These are phyloP conservation scores for Waitea zeae DNA, from an alignment of 1,284 basidiomycete genomes.

Conservation along the genomic window DNA sequence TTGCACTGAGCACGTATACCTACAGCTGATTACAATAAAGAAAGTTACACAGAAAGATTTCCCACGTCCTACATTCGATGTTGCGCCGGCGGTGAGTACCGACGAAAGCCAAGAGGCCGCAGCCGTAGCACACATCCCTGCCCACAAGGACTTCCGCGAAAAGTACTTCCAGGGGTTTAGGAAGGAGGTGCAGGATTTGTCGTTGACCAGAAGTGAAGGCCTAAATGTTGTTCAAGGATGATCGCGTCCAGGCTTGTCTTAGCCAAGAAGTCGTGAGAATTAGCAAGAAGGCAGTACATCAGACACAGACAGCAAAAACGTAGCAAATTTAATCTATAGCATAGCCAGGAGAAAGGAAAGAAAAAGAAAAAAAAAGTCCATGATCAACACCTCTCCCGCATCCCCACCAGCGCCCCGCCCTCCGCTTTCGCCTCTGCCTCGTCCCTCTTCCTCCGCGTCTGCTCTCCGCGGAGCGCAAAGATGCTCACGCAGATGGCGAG, in stretches of 20 bases:
- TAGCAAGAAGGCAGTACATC: too few relatives aligned
- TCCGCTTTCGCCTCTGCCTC: slow-evolving; percentile 12
- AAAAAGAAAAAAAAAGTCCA: too few relatives aligned
- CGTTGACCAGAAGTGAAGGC: too few relatives aligned
- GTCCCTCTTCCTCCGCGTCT: slow-evolving; percentile 41
- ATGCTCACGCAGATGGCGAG: slow-evolving; percentile 19
- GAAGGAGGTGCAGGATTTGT: slow-evolving; percentile 17
- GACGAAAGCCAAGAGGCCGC: too few relatives aligned
- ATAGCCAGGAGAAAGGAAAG: too few relatives aligned
- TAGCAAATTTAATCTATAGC: too few relatives aligned
- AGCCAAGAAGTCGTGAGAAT: too few relatives aligned
- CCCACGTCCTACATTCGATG: slow-evolving; percentile 33
- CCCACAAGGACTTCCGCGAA: slow-evolving; percentile 63
- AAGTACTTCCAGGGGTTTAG: slow-evolving; percentile 72
- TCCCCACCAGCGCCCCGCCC: neutral
- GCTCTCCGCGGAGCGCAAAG: slow-evolving; percentile 34
- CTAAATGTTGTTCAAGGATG: too few relatives aligned
- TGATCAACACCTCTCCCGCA: neutral
- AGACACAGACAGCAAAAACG: too few relatives aligned
- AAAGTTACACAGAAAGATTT: slow-evolving; percentile 39
- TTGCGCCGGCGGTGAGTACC: slow-evolving; percentile 8
- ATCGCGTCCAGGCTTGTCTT: too few relatives aligned
- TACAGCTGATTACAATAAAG: slow-evolving; percentile 75
- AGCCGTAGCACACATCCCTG: slow-evolving; percentile 29
- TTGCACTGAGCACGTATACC: neutral